Base-by-base conservation (phyloP, 164 flowering plant genomes). In the Liriodendron chinense region DNA sequence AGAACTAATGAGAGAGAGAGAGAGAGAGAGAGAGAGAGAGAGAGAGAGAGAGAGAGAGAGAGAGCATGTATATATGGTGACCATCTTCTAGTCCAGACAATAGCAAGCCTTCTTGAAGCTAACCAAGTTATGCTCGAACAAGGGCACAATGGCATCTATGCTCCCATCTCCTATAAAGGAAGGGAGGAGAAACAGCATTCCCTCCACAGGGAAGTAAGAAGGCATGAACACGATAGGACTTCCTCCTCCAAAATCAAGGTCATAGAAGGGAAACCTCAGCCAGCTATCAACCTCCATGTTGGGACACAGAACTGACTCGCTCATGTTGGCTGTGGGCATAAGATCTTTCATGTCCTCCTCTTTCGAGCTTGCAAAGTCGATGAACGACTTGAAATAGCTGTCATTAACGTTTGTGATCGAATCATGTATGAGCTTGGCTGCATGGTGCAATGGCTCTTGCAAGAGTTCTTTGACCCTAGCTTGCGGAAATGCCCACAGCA, bases 251-350 rank as follows among this genome's bases (percentile, higher is more conserved):
- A 84, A 81, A 78, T 84, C 84, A 2, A 84, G 72, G 22, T 82
- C 78, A 53, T 80, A 73, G 68, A 81, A 82, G 25, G 82, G 86
- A 22, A 84, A 79, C 71, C 83, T 76, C 21, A 81, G 25, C 86
- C 83, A 84, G 20, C 84, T 81, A 66, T 81, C 80, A 6, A 80
- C 86, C 59, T 84, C 86, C 72, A 84, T 22, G 57, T 82, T 78
- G 0, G 85, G 66, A 64, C 66, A 74, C 65, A 78, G 24, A 2
- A 76, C 74, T 3, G 75, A n/a, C 59, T 78, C 70, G 16, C 67
- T 56, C 74, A 72, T 72, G 26, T 82, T 77, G 1, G 84, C 82
- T 7, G 78, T 82, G 0, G 84, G 80, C 21, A 80, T 47, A 13
- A 84, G 79, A 48, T 72, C 78, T 68, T 81, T 82, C 24, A 69